These are phyloP conservation scores for Diplosphaera chodatii DNA, from an alignment of 139 green algal genomes.

Conservation along the genomic window DNA sequence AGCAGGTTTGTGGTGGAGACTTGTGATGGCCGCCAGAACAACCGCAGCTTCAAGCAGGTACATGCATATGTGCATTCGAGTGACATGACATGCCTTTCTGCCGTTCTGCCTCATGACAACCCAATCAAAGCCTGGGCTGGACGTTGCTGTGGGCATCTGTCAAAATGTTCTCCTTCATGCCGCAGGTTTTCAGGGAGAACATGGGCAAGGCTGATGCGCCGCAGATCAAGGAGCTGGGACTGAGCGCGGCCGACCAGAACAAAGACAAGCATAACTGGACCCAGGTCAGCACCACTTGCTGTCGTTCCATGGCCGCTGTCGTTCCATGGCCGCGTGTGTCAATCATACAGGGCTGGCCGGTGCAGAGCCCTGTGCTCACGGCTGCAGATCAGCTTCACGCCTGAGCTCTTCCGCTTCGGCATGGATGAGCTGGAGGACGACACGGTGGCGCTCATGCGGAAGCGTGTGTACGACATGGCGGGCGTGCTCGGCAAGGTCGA, in stretches of 20 bases:
- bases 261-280: slow-evolving; percentile 98
- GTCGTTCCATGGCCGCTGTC: too few species aligned
- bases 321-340: too few species aligned
- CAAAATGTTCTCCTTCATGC: too few species aligned
- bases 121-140: too few species aligned
- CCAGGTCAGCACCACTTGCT: slow-evolving; percentile 30
- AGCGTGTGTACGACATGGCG: slow-evolving; percentile 93
- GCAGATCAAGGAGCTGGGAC: slow-evolving; percentile 77
- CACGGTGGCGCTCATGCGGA: slow-evolving; percentile 86
- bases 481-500: slow-evolving; percentile 93
- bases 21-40: slow-evolving; percentile 69
- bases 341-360: too few species aligned
- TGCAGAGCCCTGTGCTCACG: too few species aligned
- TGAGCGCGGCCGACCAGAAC: too few species aligned
- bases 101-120: too few species aligned
- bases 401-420: slow-evolving; percentile 93
- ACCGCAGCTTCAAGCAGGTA: slow-evolving; percentile 81
- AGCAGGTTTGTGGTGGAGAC: slow-evolving; percentile 96
- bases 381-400: slow-evolving; percentile 83
- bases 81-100: too few species aligned
- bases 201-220: slow-evolving; percentile 72
- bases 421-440: slow-evolving; percentile 63
- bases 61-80: too few species aligned
- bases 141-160: too few species aligned
- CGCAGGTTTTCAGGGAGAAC: slow-evolving; percentile 64